phyloP scores from a whole-genome alignment of 139 green algal genomes.

The Chloropicon primus region DNA sequence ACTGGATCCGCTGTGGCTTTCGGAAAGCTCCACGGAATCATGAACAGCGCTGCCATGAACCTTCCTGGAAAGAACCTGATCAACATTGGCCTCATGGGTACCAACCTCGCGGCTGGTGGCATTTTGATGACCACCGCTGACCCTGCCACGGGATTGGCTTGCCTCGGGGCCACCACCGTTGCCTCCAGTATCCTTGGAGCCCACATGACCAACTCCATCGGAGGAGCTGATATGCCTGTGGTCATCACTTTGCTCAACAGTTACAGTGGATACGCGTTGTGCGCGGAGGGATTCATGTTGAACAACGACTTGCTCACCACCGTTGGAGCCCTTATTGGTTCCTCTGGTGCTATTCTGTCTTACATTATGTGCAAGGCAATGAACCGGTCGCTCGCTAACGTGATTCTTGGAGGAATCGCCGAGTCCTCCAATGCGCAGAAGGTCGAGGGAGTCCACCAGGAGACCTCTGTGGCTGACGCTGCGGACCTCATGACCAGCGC shows the following conservation, averaged over 20 bases:
- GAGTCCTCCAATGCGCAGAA: constrained; percentile 7
- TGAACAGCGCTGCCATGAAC: constrained; percentile 41
- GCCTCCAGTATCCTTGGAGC: constrained; percentile 53
- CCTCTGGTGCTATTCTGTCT: constrained; percentile 69
- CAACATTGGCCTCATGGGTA: constrained; percentile 38
- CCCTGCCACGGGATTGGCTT: constrained; percentile 18
- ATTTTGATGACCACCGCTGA: constrained; percentile 34
- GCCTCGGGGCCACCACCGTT: constrained; percentile 30
- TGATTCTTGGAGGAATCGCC: constrained; percentile 70
- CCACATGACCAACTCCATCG: constrained; percentile 76
- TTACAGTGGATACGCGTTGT: constrained; percentile 71
- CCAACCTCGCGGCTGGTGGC: constrained; percentile 26
- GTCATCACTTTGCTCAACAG: constrained; percentile 83
- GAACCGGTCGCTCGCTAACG: constrained; percentile 73
- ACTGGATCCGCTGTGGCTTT: constrained; percentile 73
- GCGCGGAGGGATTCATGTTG: constrained; percentile 52
- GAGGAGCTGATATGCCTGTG: constrained; percentile 77
- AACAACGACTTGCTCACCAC: constrained; percentile 61
- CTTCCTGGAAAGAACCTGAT: constrained; percentile 66
- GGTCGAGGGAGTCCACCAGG: background rate
- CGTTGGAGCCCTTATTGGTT: constrained; percentile 75
- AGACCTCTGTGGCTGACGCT: constrained; percentile 7
- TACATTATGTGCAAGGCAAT: constrained; percentile 91
- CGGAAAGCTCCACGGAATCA: constrained; percentile 72
- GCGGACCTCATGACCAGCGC: constrained; percentile 4